A percentile compares a stretch with the other conserved stretches of the same genome.
phyloP scores from a whole-genome alignment of 345 rosid species.

The Gossypium rotundifolium region DNA sequence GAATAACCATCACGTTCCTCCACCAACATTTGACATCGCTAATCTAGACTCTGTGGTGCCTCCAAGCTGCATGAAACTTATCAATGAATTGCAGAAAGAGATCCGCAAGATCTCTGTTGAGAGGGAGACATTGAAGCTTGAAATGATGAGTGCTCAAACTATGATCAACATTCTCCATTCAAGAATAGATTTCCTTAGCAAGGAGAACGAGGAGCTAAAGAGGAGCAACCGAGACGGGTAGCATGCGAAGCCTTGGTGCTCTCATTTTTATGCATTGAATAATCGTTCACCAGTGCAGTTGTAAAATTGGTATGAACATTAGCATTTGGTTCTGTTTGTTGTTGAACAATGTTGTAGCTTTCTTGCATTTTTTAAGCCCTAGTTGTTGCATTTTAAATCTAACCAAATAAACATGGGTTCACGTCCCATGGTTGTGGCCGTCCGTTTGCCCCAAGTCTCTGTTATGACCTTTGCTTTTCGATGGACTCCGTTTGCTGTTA shows the following conservation, averaged over 20 bases:
- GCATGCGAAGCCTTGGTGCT: not conserved
- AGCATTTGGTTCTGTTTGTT: not conserved
- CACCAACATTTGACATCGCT: constrained; percentile 21
- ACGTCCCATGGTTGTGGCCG: too few relatives aligned
- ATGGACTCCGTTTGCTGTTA: too few relatives aligned
- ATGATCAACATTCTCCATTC: constrained; percentile 77
- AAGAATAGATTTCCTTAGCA: constrained; percentile 45
- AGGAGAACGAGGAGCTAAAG: constrained; percentile 71
- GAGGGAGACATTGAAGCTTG: constrained; percentile 63
- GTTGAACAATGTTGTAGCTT: constrained; percentile 4
- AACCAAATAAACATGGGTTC: too few relatives aligned
- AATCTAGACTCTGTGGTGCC: constrained; percentile 37
- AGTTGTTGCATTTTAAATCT: not conserved
- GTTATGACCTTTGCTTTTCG: too few relatives aligned
- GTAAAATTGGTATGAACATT: not conserved
- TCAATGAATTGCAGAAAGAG: constrained; percentile 57
- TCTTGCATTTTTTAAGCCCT: not conserved
- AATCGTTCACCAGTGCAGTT: too few relatives aligned
- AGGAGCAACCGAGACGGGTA: constrained; percentile 17
- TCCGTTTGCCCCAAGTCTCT: too few relatives aligned
- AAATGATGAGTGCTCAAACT: constrained; percentile 76
- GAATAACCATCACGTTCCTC: constrained; percentile 15
- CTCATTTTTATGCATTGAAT: not conserved
- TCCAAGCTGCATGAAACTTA: constrained; percentile 38
- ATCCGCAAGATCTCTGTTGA: constrained; percentile 62